These are phyloP conservation scores for Iberis amara DNA, from an alignment of 441 rosid genomes.

Conservation along the genomic window DNA sequence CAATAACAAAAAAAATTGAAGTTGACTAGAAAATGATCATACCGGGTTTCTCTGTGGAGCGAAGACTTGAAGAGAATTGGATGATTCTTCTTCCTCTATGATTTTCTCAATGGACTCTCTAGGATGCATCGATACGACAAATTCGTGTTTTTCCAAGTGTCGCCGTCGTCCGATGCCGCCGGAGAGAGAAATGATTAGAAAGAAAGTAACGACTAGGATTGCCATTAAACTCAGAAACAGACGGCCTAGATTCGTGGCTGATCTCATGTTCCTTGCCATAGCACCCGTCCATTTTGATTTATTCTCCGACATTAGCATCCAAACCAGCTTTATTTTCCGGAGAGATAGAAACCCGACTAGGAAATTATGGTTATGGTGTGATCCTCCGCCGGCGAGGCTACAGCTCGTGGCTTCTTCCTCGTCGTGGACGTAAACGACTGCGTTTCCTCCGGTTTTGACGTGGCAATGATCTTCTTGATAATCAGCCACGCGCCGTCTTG, in stretches of 20 bases:
- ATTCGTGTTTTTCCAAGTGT: constrained; percentile 24
- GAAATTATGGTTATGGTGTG: constrained; percentile 20
- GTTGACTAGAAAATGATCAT: background rate
- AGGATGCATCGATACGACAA: constrained; percentile 42
- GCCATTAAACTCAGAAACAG: constrained; percentile 35
- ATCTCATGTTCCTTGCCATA: constrained; percentile 40
- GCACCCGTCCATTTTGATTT: constrained; percentile 38
- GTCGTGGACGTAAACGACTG: constrained; percentile 24
- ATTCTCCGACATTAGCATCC: constrained; percentile 40
- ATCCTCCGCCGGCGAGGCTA: constrained; percentile 11
- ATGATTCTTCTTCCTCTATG: constrained; percentile 37
- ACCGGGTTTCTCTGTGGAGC: constrained; percentile 13
- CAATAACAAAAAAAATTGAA: background rate
- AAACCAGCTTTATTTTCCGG: constrained; percentile 30
- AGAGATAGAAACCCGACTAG: constrained; percentile 41
- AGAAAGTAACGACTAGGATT: constrained; percentile 35
- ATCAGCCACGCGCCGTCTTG: constrained; percentile 66
- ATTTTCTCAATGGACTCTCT: constrained; percentile 39
- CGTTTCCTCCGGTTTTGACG: constrained; percentile 26
- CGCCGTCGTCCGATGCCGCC: constrained; percentile 18
- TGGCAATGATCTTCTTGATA: constrained; percentile 26
- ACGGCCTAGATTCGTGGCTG: constrained; percentile 44
- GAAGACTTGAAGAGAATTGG: constrained; percentile 1
- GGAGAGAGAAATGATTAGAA: constrained; percentile 24
- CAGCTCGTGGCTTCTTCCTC: constrained; percentile 28